Conservation (phyloP, 1,284 basidiomycete genomes). For the Ganoderma lingzhi region DNA sequence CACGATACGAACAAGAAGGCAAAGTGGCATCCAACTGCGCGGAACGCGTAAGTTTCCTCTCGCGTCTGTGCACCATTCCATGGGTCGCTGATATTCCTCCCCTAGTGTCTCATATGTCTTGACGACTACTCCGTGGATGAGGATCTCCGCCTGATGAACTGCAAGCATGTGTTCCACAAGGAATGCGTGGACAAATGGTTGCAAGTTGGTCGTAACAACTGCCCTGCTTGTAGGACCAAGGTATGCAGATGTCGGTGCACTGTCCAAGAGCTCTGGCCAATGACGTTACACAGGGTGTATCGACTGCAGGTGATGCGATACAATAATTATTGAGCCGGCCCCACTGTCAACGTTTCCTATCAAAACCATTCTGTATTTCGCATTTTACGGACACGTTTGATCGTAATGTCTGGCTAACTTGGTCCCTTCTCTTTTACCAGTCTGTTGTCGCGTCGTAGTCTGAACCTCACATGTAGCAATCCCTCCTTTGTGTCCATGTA, state of each 20-base stretch:
- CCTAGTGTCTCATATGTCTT: conserved; percentile 82
- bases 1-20: conserved; percentile 62
- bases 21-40: conserved; percentile 78
- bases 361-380: neutral
- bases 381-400: conserved; percentile 15
- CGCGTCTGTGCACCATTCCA: conserved; percentile 7
- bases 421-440: conserved; percentile 16
- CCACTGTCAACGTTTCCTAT: neutral
- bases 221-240: conserved; percentile 86
- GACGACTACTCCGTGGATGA: conserved; percentile 82
- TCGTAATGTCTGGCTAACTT: conserved; percentile 18
- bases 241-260: conserved; percentile 46
- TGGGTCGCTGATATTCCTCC: conserved; percentile 21
- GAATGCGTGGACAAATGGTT: conserved; percentile 90
- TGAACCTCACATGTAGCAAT: conserved; percentile 32
- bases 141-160: conserved; percentile 79
- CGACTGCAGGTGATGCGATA: conserved; percentile 29
- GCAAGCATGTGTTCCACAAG: conserved; percentile 88
- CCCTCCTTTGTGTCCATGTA: conserved; percentile 14
- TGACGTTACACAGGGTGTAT: conserved; percentile 33
- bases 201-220: conserved; percentile 85
- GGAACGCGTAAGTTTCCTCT: conserved; percentile 66
- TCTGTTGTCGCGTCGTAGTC: conserved; percentile 32
- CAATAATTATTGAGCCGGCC: neutral
- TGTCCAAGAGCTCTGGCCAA: neutral